Evolutionary conservation across 2,329 filamentous ascomycete species (phyloP), one percentile per base, ranked within the genome.

Genomic region (Beauveria rudraprayagi): DNA sequence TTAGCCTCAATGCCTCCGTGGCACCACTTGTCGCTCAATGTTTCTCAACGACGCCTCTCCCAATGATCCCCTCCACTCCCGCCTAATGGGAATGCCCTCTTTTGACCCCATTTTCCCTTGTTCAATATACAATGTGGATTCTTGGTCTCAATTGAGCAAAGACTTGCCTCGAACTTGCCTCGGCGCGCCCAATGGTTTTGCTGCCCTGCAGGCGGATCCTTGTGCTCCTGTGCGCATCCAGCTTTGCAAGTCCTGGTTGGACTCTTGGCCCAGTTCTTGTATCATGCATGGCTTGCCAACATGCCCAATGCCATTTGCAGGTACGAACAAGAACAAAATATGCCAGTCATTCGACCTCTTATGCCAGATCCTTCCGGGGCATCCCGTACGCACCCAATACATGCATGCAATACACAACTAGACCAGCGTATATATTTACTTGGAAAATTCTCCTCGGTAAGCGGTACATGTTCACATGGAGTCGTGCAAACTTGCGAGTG

Each of bases 321-420:
- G 50, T 37, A 52, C 50, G 5, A 37, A 40, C 19, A 26, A 48
- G 19, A 28, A 26, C 22, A 24, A 47, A 46, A 11, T 52, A 52
- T 40, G 50, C n/a, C 50, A 19, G 50, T 52, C 50, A 37, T 52
- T 52, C 30, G 16, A 10, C 17, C 40, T 37, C 11, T 37, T 17
- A 52, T 52, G 50, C 50, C n/a, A 52, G 50, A 52, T 52, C 50
- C n/a, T 52, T 52, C 30, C 50, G 50, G 37, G 50, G 28, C 50
- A 40, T 52, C 37, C 50, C 50, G 50, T 8, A 22, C 28, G 28
- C 28, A 52, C 48, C n/a, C 8, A 19, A n/a, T n/a, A 17, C 26
- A 30, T 51, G 6, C 50, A 19, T 52, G 30, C 17, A 17, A 9
- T 37, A 37, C 34, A 37, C 34, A 37, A 37, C 34, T 14, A 16